Evolutionary conservation across 805 yeast species (phyloP), one percentile per base, ranked within the genome.

Genomic region (Zygoascus tannicola): DNA sequence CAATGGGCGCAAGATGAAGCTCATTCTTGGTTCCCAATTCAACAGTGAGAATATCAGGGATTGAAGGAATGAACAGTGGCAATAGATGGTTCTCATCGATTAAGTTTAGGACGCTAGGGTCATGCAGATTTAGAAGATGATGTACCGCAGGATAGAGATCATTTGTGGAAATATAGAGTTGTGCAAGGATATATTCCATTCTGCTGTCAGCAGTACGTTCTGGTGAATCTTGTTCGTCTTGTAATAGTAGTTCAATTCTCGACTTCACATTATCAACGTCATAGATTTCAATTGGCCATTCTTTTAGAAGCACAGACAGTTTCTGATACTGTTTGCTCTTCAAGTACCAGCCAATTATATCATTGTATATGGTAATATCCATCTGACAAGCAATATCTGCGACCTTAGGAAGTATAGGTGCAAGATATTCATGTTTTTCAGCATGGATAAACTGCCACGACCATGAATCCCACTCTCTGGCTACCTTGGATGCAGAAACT

Each of bases 391-490:
- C 60, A 35, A 75, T 51, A 18, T 62, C 57, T 0, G 70, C 53
- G 21, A 64, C 57, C 0, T 52, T 51, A 0, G 98, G 97, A 3
- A 92, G 56, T 1, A 68, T 59, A 0, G 67, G 63, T 0, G 80
- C 77, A 26, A 85, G 59, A 5, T 59, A 63, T 2, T 59, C 62
- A 5, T 71, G 60, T 41, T 78, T 73, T 2, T 65, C 68, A 1
- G 72, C 60, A 2, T 73, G 66, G 2, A 77, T 60, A 50, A 79
- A 81, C 12, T 67, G 70, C 48, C 63, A 59, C 3, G 80, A 60
- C 80, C 86, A 80, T 21, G 63, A 65, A 34, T 73, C 73, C 96
- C 97, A 87, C 46, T 77, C 70, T 4, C 19, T 23, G 5, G 62
- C 51, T 14, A 32, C 43, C 23, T 38, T 26, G 2, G 34, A 22